A percentile compares a stretch with the other conserved stretches of the same genome.
These are phyloP conservation scores for Porphyrellus cyaneotinctus DNA, from an alignment of 768 basidiomycete genomes.

Conservation along the genomic window DNA sequence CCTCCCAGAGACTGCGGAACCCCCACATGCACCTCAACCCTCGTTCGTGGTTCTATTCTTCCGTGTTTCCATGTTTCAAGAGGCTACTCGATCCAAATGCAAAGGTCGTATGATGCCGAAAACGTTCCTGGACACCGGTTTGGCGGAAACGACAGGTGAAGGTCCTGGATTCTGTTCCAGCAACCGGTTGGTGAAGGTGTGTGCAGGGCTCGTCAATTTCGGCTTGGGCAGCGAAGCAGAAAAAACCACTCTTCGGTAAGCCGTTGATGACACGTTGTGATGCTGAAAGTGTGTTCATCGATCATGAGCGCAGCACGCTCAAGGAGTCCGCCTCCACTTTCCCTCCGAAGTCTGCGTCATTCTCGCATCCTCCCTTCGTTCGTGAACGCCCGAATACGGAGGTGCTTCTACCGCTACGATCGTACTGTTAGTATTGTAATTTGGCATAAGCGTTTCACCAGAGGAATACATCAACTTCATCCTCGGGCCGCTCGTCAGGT, in stretches of 20 bases:
- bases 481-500: constrained; percentile 73
- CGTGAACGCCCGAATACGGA: constrained; percentile 71
- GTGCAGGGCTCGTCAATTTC: constrained; percentile 85
- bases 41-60: constrained; percentile 75
- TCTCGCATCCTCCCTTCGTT: constrained; percentile 88
- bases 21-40: constrained; percentile 70
- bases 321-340: constrained; percentile 78
- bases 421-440: constrained; percentile 77
- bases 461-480: constrained; percentile 69
- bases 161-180: constrained; percentile 72
- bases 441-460: constrained; percentile 66
- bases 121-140: constrained; percentile 75
- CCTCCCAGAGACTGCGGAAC: constrained; percentile 59
- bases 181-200: constrained; percentile 83
- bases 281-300: neutral
- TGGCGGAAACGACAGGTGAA: constrained; percentile 56
- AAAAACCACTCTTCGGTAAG: constrained; percentile 64
- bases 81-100: constrained; percentile 87
- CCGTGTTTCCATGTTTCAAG: constrained; percentile 72
- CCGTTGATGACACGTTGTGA: neutral
- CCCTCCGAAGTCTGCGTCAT: constrained; percentile 79
- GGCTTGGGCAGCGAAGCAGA: constrained; percentile 77
- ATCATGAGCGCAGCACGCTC: constrained; percentile 49
- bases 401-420: constrained; percentile 73
- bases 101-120: constrained; percentile 71